phyloP scores from a whole-genome alignment of 306 rosid species.

The Vigna hirtella region DNA sequence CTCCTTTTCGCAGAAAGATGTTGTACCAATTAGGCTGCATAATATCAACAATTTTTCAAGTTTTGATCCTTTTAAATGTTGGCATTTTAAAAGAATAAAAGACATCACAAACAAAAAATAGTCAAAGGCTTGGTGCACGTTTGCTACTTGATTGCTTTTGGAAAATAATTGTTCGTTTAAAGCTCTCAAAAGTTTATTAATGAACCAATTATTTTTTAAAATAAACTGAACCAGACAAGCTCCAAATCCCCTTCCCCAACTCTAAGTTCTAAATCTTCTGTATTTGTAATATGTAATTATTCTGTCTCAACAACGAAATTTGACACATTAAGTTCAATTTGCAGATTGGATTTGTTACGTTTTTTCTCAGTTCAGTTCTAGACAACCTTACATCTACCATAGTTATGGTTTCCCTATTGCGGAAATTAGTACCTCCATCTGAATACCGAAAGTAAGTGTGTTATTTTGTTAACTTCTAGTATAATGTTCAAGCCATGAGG shows the following conservation, averaged over 20 bases:
- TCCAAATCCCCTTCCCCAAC: background rate
- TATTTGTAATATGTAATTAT: constrained; percentile 10
- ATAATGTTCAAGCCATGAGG: constrained; percentile 15
- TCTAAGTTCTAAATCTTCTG: constrained; percentile 21
- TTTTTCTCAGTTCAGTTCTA: constrained; percentile 85
- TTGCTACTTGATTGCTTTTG: background rate
- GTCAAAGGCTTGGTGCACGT: background rate
- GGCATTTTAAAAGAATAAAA: constrained; percentile 8
- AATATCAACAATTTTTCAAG: background rate
- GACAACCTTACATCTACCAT: constrained; percentile 98
- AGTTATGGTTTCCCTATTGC: constrained; percentile 90
- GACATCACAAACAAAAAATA: constrained; percentile 22
- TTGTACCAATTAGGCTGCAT: background rate
- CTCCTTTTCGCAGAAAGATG: background rate
- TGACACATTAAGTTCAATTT: constrained; percentile 46
- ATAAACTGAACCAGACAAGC: background rate
- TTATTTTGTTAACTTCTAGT: constrained; percentile 26
- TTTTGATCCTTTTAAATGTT: background rate
- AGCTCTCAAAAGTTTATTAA: background rate
- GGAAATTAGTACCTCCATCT: constrained; percentile 89
- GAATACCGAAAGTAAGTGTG: constrained; percentile 85
- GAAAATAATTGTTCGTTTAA: background rate
- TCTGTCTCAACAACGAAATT: constrained; percentile 20
- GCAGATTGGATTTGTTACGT: constrained; percentile 89
- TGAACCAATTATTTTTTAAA: background rate